phyloP scores from a whole-genome alignment of 257 asterid genomes.

The Solanum chiquidenum region DNA sequence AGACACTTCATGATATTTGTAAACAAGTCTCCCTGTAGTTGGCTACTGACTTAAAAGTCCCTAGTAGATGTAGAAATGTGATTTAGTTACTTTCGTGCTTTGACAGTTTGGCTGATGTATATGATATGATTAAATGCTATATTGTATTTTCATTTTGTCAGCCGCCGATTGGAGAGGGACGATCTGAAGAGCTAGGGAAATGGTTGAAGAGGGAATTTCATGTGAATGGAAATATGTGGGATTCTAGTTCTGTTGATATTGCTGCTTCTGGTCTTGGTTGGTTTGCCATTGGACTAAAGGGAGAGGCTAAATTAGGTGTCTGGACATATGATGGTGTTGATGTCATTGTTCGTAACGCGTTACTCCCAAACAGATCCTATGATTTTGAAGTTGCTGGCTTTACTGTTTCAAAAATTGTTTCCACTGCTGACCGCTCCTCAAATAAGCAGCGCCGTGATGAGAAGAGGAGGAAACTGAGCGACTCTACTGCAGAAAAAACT shows the following conservation, averaged over 20 bases:
- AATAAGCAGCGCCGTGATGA: conserved; percentile 21
- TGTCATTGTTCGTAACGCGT: conserved; percentile 36
- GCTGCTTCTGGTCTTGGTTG: conserved; percentile 87
- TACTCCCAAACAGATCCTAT: conserved; percentile 64
- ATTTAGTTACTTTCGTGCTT: background rate
- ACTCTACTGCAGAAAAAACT: background rate
- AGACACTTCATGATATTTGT: background rate
- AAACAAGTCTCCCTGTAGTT: background rate
- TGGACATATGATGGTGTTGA: conserved; percentile 89
- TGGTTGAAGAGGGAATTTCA: conserved; percentile 64
- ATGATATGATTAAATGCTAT: background rate
- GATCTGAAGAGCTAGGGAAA: conserved; percentile 56
- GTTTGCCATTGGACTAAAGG: conserved; percentile 78
- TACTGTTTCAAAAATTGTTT: conserved; percentile 65
- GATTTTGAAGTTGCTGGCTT: conserved; percentile 73
- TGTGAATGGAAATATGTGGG: conserved; percentile 56
- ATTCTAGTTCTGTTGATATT: conserved; percentile 59
- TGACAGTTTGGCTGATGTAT: background rate
- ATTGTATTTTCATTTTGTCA: conserved; percentile 12
- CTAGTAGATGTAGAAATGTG: background rate
- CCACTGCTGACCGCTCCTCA: conserved; percentile 55
- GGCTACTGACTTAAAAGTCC: background rate
- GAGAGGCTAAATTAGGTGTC: conserved; percentile 51
- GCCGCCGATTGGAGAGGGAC: conserved; percentile 80
- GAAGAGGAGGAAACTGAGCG: conserved; percentile 26